These are phyloP conservation scores for Microthlaspi erraticum DNA, from an alignment of 345 rosid species.

Conservation along the genomic window DNA sequence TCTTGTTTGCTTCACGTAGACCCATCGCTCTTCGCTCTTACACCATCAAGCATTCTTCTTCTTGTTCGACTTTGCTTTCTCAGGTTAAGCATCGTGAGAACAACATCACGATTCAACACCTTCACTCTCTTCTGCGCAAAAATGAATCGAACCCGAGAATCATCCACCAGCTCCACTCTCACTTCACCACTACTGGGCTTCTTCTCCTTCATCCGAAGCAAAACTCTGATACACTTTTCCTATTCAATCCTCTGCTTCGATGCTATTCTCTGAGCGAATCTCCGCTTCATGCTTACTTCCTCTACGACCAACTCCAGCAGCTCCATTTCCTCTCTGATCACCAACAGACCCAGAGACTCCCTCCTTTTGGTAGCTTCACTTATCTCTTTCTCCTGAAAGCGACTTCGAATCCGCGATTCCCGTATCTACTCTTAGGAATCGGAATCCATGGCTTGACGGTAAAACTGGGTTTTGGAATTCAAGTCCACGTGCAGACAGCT, in stretches of 20 bases:
- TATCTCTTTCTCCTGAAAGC: conserved; percentile 60
- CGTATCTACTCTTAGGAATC: conserved; percentile 45
- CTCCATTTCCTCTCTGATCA: conserved; percentile 37
- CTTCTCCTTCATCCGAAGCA: conserved; percentile 36
- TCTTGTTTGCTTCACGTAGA: conserved; percentile 22
- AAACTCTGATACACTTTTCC: conserved; percentile 28
- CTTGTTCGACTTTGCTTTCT: conserved; percentile 36
- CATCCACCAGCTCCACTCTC: conserved; percentile 58
- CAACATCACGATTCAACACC: conserved; percentile 29
- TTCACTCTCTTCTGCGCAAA: conserved; percentile 44
- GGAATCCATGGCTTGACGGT: conserved; percentile 64
- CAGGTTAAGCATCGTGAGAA: conserved; percentile 4
- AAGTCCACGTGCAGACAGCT: conserved; percentile 77
- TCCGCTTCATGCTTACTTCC: conserved; percentile 53
- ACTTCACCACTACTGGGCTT: conserved; percentile 46
- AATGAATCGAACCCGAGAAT: conserved; percentile 41
- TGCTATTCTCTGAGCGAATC: conserved; percentile 53
- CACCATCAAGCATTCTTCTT: conserved; percentile 27
- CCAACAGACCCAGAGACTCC: conserved; percentile 10
- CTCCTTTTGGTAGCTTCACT: conserved; percentile 70
- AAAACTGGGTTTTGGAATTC: conserved; percentile 63
- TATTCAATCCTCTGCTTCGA: conserved; percentile 63
- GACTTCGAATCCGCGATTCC: conserved; percentile 45
- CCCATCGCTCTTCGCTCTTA: conserved; percentile 5
- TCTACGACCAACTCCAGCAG: conserved; percentile 56